These are phyloP conservation scores for Chaetomium sp. DNA, from an alignment of 2,329 filamentous ascomycete genomes.

Conservation along the genomic window DNA sequence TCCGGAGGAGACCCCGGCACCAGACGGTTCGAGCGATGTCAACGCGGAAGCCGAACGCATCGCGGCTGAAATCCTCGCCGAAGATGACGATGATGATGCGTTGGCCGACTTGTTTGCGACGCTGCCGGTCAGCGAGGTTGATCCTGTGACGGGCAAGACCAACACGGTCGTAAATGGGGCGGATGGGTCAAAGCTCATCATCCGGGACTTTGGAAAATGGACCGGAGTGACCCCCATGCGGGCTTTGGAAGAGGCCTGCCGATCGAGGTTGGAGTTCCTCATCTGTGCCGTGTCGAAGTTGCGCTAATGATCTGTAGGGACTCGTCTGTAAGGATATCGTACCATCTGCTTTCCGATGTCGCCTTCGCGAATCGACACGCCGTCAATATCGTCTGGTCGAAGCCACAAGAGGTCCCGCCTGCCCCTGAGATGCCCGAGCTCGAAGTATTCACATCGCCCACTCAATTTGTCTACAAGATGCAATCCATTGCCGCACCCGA, in stretches of 20 bases:
- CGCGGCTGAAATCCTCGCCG: conserved; percentile 59
- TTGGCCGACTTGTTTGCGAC: conserved; percentile 61
- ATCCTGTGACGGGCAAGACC: conserved; percentile 60
- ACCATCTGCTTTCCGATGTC: conserved; percentile 70
- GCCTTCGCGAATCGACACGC: conserved; percentile 76
- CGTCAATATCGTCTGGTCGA: conserved; percentile 77
- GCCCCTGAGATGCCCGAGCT: conserved; percentile 47
- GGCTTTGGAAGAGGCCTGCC: conserved; percentile 84
- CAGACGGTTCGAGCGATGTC: conserved; percentile 46
- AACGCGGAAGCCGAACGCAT: conserved; percentile 60
- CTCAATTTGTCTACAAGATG: conserved; percentile 72
- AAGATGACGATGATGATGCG: conserved; percentile 53
- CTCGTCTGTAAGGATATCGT: conserved; percentile 65
- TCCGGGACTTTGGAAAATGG: conserved; percentile 84
- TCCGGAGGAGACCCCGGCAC: conserved; percentile 31
- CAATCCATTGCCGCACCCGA: conserved; percentile 71
- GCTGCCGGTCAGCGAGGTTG: conserved; percentile 62
- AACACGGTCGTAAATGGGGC: conserved; percentile 56
- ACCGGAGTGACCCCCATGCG: conserved; percentile 74
- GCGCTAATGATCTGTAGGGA: conserved; percentile 56
- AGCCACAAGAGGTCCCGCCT: conserved; percentile 58
- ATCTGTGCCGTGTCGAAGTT: conserved; percentile 29
- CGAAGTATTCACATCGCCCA: conserved; percentile 50
- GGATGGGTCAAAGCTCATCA: conserved; percentile 58
- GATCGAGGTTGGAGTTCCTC: conserved; percentile 62